Base-by-base conservation (phyloP, 345 rosid genomes). In the Turritis glabra region DNA sequence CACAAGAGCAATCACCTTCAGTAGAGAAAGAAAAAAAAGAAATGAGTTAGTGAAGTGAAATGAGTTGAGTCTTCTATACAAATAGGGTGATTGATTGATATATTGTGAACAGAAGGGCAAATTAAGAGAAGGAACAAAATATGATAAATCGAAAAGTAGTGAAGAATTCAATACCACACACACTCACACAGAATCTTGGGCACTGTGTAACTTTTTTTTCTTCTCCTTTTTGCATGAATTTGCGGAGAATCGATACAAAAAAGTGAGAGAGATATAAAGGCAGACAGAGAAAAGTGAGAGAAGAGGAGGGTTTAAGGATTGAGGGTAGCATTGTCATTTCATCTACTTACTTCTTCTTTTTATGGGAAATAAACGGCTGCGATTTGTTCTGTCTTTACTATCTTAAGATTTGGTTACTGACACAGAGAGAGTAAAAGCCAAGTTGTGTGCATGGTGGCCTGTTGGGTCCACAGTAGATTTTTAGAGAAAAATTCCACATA, bases 201-300 rank as follows among this genome's bases (percentile, higher is more conserved):
- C 19, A 47, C 48, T 60, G 79, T 75, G 74, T 41, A 38, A 73
- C 37, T 19, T 71, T 70, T 55, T 8, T 12, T 25, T 8, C 18
- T 40, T 17, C 35, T 17, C 57, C 41, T 64, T 73, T 73, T 65
- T 55, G 77, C 77, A 74, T 74, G 77, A 64, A 74, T 53, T 54
- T 55, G 56, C 47, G 56, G 57, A 73, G 64, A 55, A 44, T 41
- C 57, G 30, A 65, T 29, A 1, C 7, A 8, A 25, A 25, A 38
- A 73, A 51, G 52, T n/a, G 63, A 12, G 41, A 61, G 33, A 18
- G 3, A 35, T 3, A 37, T 37, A 37, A 33, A 48, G 35, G n/a
- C 8, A 2, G 19, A 52, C 21, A 17, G 27, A 32, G 2, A 56
- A 56, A 8, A 46, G 17, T 26, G 68, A 71, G 13, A 14, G 13